These are phyloP conservation scores for Murraya koenigii DNA, from an alignment of 345 rosid genomes.

Conservation along the genomic window DNA sequence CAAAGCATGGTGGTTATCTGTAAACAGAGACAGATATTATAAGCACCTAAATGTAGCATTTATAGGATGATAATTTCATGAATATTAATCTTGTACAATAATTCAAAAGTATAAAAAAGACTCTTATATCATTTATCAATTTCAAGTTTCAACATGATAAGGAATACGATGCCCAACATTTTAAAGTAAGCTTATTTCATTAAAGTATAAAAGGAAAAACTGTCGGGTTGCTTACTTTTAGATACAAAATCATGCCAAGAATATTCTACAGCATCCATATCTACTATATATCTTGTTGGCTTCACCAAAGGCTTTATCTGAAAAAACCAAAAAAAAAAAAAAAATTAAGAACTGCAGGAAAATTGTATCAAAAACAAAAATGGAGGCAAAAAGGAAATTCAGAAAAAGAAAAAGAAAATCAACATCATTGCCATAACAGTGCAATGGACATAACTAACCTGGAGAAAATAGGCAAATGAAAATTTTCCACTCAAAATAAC, in stretches of 20 bases:
- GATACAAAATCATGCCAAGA: constrained; percentile 99
- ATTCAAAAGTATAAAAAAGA: background rate
- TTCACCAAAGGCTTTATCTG: constrained; percentile 85
- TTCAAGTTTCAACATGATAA: background rate
- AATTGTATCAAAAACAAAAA: background rate
- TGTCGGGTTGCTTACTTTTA: constrained; percentile 44
- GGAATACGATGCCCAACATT: background rate
- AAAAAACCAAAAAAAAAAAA: constrained; percentile 16
- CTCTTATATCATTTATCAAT: background rate
- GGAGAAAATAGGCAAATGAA: constrained; percentile 87
- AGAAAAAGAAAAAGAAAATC: background rate
- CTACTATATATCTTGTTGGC: constrained; percentile 65
- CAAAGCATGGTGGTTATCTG: constrained; percentile 95
- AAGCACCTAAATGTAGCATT: background rate
- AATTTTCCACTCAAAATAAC: constrained; percentile 76
- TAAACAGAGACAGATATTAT: constrained; percentile 29
- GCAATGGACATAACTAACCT: constrained; percentile 41
- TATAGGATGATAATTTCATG: background rate
- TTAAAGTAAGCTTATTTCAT: background rate
- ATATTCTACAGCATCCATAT: constrained; percentile 47
- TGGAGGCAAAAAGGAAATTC: background rate
- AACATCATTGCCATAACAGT: background rate
- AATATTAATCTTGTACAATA: background rate
- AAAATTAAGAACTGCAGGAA: background rate
- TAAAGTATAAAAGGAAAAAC: background rate